Evolutionary conservation across 169 alveolate genomes (phyloP), one percentile per base, ranked within the genome.

Genomic region (Plasmodium blacklocki): DNA sequence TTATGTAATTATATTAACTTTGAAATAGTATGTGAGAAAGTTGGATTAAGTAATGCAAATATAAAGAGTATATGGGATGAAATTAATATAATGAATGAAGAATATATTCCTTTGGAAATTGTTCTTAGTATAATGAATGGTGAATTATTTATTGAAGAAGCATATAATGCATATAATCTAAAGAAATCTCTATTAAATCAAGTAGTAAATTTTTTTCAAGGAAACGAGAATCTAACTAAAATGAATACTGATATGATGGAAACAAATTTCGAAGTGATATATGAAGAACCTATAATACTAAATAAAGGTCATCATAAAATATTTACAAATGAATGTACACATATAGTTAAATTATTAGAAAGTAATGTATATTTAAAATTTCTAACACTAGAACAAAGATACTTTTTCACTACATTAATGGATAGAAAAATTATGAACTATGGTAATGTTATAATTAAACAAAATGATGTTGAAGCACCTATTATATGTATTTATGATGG

Each of bases 321-420:
- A 39, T 52, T 54, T 45, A 39, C 86, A 21, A 86, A 63, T 45
- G 92, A 86, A 72, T 70, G 86, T 59, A 19, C 63, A 45, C 43
- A 70, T 15, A 62, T 86, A 39, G 78, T 72, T 26, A 59, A 86
- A 60, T 21, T 71, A 73, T 62, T 86, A 54, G 78, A 86, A 54
- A 26, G 15, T 4, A 67, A 86, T 71, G 6, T 12, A 8, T 32
- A 72, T 59, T 86, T 86, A 72, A 86, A 86, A 60, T 71, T 26
- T 52, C 73, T 86, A 71, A 86, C 92, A n/a, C 2, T 86, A 66
- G 83, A 86, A 19, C 92, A 86, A 73, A 86, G 92, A 72, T 49
- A 21, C n/a, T 86, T 71, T 74, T 70, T 86, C 63, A 23, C 92
- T n/a, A 86, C 92, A 5, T 62, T 86, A 60, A 86, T 86, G 92